phyloP scores from a whole-genome alignment of 2,329 filamentous ascomycete genomes.

The Colletotrichum scovillei region DNA sequence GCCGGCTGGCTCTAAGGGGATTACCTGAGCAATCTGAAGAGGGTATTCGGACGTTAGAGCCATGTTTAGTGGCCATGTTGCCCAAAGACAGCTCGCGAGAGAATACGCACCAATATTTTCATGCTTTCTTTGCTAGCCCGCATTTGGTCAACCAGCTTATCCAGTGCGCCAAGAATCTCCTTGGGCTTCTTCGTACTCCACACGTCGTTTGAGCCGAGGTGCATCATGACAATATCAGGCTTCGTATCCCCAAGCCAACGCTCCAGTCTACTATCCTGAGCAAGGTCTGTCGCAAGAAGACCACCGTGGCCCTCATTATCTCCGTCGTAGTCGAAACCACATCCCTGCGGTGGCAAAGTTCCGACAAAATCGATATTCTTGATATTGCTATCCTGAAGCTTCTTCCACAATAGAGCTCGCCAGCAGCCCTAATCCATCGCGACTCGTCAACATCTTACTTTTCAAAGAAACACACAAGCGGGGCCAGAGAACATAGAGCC shows the following conservation, averaged over 20 bases:
- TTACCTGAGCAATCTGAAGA: not conserved
- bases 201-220: constrained; percentile 57
- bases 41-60: too few species aligned
- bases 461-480: not conserved
- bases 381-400: constrained; percentile 43
- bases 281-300: constrained; percentile 51
- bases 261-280: constrained; percentile 49
- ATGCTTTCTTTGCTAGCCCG: constrained; percentile 51
- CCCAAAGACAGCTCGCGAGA: too few species aligned
- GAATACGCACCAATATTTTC: not conserved
- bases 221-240: constrained; percentile 58
- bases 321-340: constrained; percentile 46
- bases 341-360: constrained; percentile 46
- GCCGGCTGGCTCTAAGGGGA: too few species aligned
- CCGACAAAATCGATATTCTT: constrained; percentile 50
- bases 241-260: constrained; percentile 50
- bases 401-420: constrained; percentile 47
- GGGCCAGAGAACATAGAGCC: not conserved
- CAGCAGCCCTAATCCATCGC: constrained; percentile 44
- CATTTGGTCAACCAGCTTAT: constrained; percentile 53
- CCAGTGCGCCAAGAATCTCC: constrained; percentile 51
- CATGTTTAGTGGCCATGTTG: too few species aligned
- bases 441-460: not conserved
- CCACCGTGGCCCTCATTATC: constrained; percentile 58
- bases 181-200: constrained; percentile 46